Conservation (phyloP, 1,284 basidiomycete species). For the Baeospora myosura region DNA sequence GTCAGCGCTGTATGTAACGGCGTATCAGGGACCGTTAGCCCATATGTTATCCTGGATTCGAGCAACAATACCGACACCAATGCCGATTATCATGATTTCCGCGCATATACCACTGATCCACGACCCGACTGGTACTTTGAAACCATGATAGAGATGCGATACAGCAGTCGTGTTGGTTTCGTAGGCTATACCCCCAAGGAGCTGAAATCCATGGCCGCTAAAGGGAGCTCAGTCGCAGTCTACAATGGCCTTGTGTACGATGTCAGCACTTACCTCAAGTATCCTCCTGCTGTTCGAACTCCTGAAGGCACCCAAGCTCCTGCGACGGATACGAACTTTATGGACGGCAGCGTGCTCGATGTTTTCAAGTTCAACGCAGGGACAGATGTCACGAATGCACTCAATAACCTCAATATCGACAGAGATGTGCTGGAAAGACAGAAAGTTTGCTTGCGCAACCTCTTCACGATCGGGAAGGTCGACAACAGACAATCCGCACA, state of each 20-base stretch:
- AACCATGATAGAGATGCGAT: slow-evolving; percentile 85
- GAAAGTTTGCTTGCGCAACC: slow-evolving; percentile 83
- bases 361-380: slow-evolving; percentile 84
- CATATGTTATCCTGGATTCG: slow-evolving; percentile 76
- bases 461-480: slow-evolving; percentile 88
- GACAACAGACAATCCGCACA: slow-evolving; percentile 89
- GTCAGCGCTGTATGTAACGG: slow-evolving; percentile 94
- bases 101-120: slow-evolving; percentile 77
- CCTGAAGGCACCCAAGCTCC: slow-evolving; percentile 63
- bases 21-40: slow-evolving; percentile 71
- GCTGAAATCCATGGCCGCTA: slow-evolving; percentile 63
- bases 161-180: slow-evolving; percentile 83
- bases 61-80: slow-evolving; percentile 78
- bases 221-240: slow-evolving; percentile 69
- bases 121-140: slow-evolving; percentile 98
- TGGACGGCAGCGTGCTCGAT: slow-evolving; percentile 66
- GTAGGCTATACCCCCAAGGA: slow-evolving; percentile 81
- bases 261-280: slow-evolving; percentile 71
- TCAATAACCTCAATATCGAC: slow-evolving; percentile 66
- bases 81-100: slow-evolving; percentile 94
- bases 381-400: slow-evolving; percentile 74
- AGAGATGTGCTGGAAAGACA: slow-evolving; percentile 67
- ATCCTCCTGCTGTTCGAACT: slow-evolving; percentile 46
- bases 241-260: slow-evolving; percentile 88
- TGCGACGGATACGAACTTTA: slow-evolving; percentile 64